A percentile compares a stretch with the other conserved stretches of the same genome.
These are phyloP conservation scores for Bryopsis sp. DNA, from an alignment of 139 green algal genomes.

Conservation along the genomic window DNA sequence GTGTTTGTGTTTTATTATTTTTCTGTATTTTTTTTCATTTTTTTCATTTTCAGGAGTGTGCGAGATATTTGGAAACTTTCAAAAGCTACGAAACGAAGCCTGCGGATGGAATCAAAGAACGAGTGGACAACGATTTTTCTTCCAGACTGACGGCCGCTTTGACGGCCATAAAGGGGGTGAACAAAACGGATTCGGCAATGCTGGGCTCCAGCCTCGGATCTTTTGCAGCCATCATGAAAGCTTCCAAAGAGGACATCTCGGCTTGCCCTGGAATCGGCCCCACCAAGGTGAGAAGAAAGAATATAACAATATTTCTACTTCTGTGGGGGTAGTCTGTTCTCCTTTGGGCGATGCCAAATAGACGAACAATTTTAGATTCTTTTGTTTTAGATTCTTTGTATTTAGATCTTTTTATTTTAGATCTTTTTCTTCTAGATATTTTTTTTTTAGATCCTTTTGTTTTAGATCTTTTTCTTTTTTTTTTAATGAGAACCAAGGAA, in stretches of 20 bases:
- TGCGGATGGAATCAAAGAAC: conserved; percentile 43
- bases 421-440: too few relatives aligned
- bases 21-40: too few relatives aligned
- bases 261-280: conserved; percentile 76
- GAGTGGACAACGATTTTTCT: conserved; percentile 68
- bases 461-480: too few relatives aligned
- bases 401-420: too few relatives aligned
- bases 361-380: too few relatives aligned
- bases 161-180: conserved; percentile 48
- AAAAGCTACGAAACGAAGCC: conserved; percentile 89
- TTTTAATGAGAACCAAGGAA: too few relatives aligned
- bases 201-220: conserved; percentile 40
- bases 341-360: too few relatives aligned
- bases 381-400: too few relatives aligned
- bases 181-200: conserved; percentile 66
- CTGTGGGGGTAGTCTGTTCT: too few relatives aligned
- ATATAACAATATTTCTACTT: too few relatives aligned
- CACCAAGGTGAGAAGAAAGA: conserved; percentile 70
- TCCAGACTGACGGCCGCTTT: conserved; percentile 54
- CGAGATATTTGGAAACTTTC: conserved; percentile 84
- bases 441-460: too few relatives aligned
- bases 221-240: conserved; percentile 37
- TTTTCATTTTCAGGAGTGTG: conserved; percentile 65
- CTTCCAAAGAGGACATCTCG: conserved; percentile 47
- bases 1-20: not conserved